Conservation (phyloP, 148 eudicot genomes). For the Rhododendron vialii region DNA sequence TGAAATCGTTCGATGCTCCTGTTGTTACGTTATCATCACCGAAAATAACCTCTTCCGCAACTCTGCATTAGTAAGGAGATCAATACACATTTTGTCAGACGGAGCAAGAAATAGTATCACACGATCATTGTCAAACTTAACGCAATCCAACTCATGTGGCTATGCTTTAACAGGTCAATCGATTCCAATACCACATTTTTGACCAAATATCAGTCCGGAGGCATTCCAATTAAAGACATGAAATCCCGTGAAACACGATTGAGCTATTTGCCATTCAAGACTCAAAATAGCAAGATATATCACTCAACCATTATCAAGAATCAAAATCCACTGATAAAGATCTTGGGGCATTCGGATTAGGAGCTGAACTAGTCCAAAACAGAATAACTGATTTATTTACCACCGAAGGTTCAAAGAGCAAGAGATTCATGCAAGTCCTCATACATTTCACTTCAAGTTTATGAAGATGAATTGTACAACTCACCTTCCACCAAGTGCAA, state of each 20-base stretch:
- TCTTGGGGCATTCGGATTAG: not conserved
- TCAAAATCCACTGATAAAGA: not conserved
- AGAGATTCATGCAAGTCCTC: not conserved
- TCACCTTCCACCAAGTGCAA: conserved; percentile 98
- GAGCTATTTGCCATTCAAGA: not conserved
- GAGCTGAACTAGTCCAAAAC: not conserved
- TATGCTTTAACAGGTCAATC: not conserved
- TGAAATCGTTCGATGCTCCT: conserved; percentile 98
- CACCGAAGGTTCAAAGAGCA: not conserved
- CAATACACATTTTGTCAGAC: not conserved
- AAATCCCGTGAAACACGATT: not conserved
- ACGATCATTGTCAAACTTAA: not conserved
- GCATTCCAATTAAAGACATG: not conserved
- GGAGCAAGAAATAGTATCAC: not conserved
- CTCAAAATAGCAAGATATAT: not conserved
- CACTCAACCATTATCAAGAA: not conserved
- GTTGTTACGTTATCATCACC: conserved; percentile 96
- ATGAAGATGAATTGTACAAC: conserved; percentile 8
- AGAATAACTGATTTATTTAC: not conserved
- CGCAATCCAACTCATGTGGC: not conserved
- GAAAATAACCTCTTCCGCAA: conserved; percentile 97
- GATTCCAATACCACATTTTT: not conserved
- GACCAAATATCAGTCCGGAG: not conserved
- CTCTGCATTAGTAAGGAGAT: conserved; percentile 36
- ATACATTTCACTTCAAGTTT: not conserved